Base-by-base conservation (phyloP, 345 rosid genomes). In the Cardamine occulta region DNA sequence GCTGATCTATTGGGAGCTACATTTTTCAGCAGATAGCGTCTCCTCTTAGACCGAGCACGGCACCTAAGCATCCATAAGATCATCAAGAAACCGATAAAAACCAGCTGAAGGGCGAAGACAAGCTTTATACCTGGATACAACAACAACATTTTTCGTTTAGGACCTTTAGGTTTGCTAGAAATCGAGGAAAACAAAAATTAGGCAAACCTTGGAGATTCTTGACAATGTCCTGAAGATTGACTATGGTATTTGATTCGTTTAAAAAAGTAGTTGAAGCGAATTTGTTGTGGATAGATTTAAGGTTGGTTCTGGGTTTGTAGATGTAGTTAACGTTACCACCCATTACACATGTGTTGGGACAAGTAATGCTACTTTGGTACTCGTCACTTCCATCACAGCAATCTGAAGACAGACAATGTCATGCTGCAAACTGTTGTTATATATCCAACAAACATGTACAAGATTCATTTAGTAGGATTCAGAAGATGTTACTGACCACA, bases 281-380 rank as follows among this genome's bases (percentile, higher is more conserved):
- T 60, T 74, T 29, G 17, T 55, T 54, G 8, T 55, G 40, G 15
- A 76, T 44, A 48, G 88, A 57, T 28, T 66, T 74, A 67, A 63
- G 53, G 9, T 47, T 21, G 40, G 66, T 79, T 72, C 84, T 80
- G 24, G 83, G 49, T 78, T 83, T 85, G 80, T 90, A 87, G 70
- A 82, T 80, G 78, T 90, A 88, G 81, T 83, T 81, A 24, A 87
- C 55, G 63, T 79, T 83, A 80, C 93, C 96, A 52, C 98, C 82
- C 82, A 80, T 74, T 52, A 80, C 6, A 64, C 82, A 80, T 14
- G 80, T 74, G 53, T 80, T 75, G 34, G 82, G 82, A 65, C 82
- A 80, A 64, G 0, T 15, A 59, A 70, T 31, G 15, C 69, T 75
- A 75, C 73, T 28, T 9, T 75, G 72, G 8, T 80, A 65, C 80